phyloP scores from a whole-genome alignment of 495 filamentous ascomycete species.

The Aspergillus asperescens region DNA sequence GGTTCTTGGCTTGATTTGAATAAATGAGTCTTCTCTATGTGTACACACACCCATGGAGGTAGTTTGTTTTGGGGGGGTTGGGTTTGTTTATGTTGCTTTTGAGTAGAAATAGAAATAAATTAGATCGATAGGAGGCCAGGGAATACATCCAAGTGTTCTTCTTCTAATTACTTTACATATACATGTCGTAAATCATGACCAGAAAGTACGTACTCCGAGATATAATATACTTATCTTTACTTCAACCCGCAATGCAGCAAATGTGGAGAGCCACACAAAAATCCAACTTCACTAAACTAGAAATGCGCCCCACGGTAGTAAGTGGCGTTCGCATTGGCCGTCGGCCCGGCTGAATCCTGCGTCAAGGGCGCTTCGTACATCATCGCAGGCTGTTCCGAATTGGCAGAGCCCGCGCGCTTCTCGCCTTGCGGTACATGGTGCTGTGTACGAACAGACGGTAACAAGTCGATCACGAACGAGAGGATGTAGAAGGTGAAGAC shows the following conservation, averaged over 20 bases:
- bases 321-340: constrained; percentile 22
- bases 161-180: background rate
- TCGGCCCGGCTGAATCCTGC: constrained; percentile 34
- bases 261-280: background rate
- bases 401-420: constrained; percentile 27
- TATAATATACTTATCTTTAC: no score
- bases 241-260: background rate
- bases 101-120: background rate
- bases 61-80: no score
- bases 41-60: no score
- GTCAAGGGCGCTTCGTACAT: constrained; percentile 38
- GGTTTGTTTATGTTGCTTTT: no score
- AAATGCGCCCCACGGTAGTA: constrained; percentile 27
- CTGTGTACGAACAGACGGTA: constrained; percentile 69
- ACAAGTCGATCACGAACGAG: constrained; percentile 81
- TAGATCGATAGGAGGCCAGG: background rate
- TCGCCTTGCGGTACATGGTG: constrained; percentile 43
- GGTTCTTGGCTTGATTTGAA: constrained; percentile 14
- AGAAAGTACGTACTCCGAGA: background rate
- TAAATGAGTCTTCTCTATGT: no score
- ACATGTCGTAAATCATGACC: constrained; percentile 4
- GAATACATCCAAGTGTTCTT: background rate
- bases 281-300: background rate
- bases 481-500: constrained; percentile 87
- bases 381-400: constrained; percentile 14